phyloP scores from a whole-genome alignment of 768 basidiomycete species.

The Russula sp. region DNA sequence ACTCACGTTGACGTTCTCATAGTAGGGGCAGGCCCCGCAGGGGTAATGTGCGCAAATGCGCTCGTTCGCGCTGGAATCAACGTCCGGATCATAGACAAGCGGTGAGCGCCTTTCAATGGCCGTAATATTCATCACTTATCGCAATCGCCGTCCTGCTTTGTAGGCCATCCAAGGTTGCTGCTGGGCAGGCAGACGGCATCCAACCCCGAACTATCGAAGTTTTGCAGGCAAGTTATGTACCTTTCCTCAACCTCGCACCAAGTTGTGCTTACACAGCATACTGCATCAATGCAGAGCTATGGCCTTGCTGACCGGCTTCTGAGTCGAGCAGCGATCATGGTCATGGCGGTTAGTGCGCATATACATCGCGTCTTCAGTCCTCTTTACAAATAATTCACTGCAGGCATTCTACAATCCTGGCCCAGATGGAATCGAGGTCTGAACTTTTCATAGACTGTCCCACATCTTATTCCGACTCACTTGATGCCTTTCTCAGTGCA shows the following conservation, averaged over 20 bases:
- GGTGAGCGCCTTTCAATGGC: slow-evolving; percentile 28
- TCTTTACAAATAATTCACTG: not conserved
- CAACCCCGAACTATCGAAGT: slow-evolving; percentile 50
- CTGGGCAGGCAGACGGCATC: slow-evolving; percentile 51
- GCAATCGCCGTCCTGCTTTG: not conserved
- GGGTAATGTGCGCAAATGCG: slow-evolving; percentile 64
- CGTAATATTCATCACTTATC: not conserved
- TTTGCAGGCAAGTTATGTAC: slow-evolving; percentile 31
- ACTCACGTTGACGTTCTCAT: slow-evolving; percentile 53
- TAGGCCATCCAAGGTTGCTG: slow-evolving; percentile 34
- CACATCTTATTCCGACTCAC: not conserved
- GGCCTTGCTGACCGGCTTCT: slow-evolving; percentile 61
- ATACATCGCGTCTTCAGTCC: not conserved
- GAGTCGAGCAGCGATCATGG: slow-evolving; percentile 59
- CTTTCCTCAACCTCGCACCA: too few species aligned
- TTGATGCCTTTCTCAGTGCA: slow-evolving; percentile 36
- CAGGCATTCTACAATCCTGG: slow-evolving; percentile 74
- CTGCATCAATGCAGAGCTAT: slow-evolving; percentile 49
- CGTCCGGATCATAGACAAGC: slow-evolving; percentile 53
- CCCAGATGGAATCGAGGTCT: slow-evolving; percentile 52
- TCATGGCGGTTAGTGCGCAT: slow-evolving; percentile 47
- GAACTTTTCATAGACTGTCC: not conserved
- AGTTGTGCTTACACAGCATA: not conserved
- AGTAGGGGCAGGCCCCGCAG: slow-evolving; percentile 53
- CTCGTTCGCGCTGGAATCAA: slow-evolving; percentile 50